phyloP scores from a whole-genome alignment of 257 asterid genomes.

The Echites panduratus region DNA sequence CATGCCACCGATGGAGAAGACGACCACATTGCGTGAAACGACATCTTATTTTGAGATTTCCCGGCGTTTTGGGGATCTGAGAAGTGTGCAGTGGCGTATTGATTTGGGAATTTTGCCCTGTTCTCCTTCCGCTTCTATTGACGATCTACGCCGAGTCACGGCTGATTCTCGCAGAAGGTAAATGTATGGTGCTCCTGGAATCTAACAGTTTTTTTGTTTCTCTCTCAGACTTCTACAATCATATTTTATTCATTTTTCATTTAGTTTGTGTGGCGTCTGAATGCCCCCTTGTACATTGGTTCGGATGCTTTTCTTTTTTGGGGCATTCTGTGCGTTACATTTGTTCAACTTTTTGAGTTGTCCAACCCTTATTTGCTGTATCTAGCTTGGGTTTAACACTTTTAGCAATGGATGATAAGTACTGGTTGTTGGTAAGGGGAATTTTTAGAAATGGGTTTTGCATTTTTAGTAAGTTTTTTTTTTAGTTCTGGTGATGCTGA shows the following conservation, averaged over 20 bases:
- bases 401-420: not conserved
- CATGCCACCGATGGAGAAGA: constrained; percentile 10
- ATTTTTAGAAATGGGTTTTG: not conserved
- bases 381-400: not conserved
- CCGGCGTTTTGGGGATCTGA: constrained; percentile 49
- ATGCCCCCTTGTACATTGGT: too few species aligned
- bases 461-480: not conserved
- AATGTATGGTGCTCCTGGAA: not conserved
- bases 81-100: constrained; percentile 95
- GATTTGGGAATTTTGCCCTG: constrained; percentile 89
- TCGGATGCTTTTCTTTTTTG: not conserved
- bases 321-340: not conserved
- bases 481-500: not conserved
- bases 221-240: too few species aligned
- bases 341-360: not conserved
- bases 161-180: constrained; percentile 96
- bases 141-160: constrained; percentile 79
- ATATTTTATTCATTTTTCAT: too few species aligned
- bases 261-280: too few species aligned
- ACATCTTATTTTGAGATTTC: constrained; percentile 25
- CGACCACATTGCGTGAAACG: constrained; percentile 31
- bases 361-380: not conserved
- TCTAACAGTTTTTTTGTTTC: too few species aligned
- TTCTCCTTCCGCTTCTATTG: constrained; percentile 55
- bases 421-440: too few species aligned